Percentiles rank a stretch among this genome's conserved stretches.
Evolutionary conservation across 345 rosid species (phyloP).

Genomic region (Lepidium aucheri): DNA sequence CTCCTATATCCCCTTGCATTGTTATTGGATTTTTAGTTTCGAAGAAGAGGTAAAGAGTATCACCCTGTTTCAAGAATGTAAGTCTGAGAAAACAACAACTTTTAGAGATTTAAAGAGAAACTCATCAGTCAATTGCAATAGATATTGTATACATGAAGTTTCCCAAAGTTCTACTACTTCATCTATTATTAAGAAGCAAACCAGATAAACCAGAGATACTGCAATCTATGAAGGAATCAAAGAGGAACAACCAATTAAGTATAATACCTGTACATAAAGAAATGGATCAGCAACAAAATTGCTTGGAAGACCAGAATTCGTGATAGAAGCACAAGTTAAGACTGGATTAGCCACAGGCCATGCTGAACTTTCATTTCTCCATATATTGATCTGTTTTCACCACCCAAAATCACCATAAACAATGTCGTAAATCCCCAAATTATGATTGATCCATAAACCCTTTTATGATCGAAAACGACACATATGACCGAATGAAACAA

Average conservation of each 20-base stretch:
- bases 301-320: slow-evolving; percentile 73
- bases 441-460: too few species aligned
- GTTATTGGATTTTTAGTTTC: slow-evolving; percentile 80
- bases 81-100: too few species aligned
- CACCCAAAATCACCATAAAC: background rate
- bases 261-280: slow-evolving; percentile 63
- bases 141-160: background rate
- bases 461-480: too few species aligned
- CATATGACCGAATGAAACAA: too few species aligned
- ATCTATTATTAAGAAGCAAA: background rate
- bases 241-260: background rate
- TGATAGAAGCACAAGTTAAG: slow-evolving; percentile 72
- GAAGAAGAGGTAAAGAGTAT: slow-evolving; percentile 59
- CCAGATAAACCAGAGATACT: background rate
- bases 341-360: slow-evolving; percentile 99
- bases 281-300: slow-evolving; percentile 96
- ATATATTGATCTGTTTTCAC: slow-evolving; percentile 45
- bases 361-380: slow-evolving; percentile 72
- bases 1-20: slow-evolving; percentile 93
- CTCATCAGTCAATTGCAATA: background rate
- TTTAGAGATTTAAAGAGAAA: background rate
- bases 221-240: background rate
- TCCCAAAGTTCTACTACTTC: background rate
- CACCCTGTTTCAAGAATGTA: slow-evolving; percentile 38
- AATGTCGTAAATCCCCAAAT: background rate